These are phyloP conservation scores for Phascolomyces articulosus DNA, from an alignment of 371 early-diverging fungal genomes.

Conservation along the genomic window DNA sequence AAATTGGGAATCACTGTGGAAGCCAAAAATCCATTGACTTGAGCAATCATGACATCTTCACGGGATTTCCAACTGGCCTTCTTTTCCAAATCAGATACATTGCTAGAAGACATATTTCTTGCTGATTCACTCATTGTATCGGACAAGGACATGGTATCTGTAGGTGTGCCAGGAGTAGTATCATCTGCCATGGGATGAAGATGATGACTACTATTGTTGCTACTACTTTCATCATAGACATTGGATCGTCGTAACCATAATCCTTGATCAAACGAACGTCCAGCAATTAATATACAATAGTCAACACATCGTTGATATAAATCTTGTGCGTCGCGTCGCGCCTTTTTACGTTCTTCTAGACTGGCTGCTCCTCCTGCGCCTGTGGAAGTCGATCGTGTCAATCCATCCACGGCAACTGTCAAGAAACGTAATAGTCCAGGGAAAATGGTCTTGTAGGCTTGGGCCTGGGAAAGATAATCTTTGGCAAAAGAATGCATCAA, in stretches of 20 bases:
- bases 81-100: constrained; percentile 52
- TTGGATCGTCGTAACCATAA: constrained; percentile 67
- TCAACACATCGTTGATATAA: constrained; percentile 74
- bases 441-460: constrained; percentile 63
- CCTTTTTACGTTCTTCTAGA: constrained; percentile 60
- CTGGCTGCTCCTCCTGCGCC: not conserved
- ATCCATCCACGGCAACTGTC: constrained; percentile 58
- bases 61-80: constrained; percentile 49
- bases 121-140: constrained; percentile 24
- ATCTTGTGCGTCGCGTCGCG: constrained; percentile 71
- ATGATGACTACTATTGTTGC: not conserved
- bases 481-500: constrained; percentile 64
- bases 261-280: constrained; percentile 78
- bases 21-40: constrained; percentile 53
- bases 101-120: constrained; percentile 41
- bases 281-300: constrained; percentile 76
- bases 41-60: constrained; percentile 55
- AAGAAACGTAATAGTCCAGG: constrained; percentile 58
- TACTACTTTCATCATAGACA: constrained; percentile 27
- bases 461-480: constrained; percentile 68
- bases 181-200: constrained; percentile 26
- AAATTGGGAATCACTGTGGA: constrained; percentile 69
- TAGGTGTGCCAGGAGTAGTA: constrained; percentile 14
- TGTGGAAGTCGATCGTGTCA: constrained; percentile 45
- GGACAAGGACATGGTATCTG: constrained; percentile 18